Evolutionary conservation across 192 early-diverging fungal species (phyloP).

Genomic region (Umbelopsis sp.): DNA sequence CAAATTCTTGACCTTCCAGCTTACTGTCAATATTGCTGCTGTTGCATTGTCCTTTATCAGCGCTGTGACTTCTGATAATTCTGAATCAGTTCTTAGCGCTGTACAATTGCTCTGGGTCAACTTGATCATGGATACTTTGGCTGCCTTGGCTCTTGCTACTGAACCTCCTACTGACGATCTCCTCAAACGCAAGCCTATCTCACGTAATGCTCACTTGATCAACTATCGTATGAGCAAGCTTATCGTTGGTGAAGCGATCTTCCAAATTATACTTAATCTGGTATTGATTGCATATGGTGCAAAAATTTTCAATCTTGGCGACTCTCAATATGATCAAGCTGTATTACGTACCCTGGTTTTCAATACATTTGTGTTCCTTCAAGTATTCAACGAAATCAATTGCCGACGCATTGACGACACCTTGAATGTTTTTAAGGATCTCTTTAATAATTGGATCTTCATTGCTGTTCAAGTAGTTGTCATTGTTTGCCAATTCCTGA

Average conservation of each 20-base stretch:
- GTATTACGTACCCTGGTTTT: conserved; percentile 82
- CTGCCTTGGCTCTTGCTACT: conserved; percentile 89
- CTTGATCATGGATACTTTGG: conserved; percentile 93
- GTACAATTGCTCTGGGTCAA: conserved; percentile 96
- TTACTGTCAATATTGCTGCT: conserved; percentile 81
- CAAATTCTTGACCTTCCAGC: conserved; percentile 87
- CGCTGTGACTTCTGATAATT: conserved; percentile 62
- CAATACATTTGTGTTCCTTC: conserved; percentile 93
- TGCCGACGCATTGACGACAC: conserved; percentile 78
- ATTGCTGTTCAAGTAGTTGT: conserved; percentile 74
- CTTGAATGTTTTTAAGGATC: conserved; percentile 87
- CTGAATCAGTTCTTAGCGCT: conserved; percentile 79
- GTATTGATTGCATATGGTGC: conserved; percentile 58
- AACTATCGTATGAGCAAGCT: conserved; percentile 89
- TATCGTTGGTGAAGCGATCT: conserved; percentile 88
- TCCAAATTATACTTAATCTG: conserved; percentile 83
- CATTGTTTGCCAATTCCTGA: conserved; percentile 74
- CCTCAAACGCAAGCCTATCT: conserved; percentile 76
- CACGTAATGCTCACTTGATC: conserved; percentile 77
- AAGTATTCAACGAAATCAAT: conserved; percentile 96
- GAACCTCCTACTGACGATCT: conserved; percentile 88
- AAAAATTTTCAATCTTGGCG: conserved; percentile 59
- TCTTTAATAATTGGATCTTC: conserved; percentile 82
- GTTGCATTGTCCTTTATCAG: conserved; percentile 73
- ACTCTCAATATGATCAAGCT: conserved; percentile 36